Evolutionary conservation across 352 stramenopile species (phyloP).

Genomic region (Elongisporangium anandrum): DNA sequence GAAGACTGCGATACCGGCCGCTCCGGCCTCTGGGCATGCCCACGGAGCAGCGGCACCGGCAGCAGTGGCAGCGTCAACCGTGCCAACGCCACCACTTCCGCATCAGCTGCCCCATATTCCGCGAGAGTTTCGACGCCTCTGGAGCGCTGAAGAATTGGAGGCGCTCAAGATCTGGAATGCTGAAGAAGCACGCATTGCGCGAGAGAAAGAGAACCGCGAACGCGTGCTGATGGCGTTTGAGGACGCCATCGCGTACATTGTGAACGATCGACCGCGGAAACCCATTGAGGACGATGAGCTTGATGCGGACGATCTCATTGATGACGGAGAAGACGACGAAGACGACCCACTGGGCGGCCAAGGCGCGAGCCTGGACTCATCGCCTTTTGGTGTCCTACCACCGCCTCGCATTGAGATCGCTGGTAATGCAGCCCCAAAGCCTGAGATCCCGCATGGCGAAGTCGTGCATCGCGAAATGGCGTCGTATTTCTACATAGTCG

Average conservation of each 20-base stretch:
- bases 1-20: constrained; percentile 1
- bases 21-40: not conserved
- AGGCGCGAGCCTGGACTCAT: constrained; percentile 25
- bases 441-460: constrained; percentile 52
- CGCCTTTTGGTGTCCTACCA: constrained; percentile 48
- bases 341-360: constrained; percentile 6
- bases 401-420: constrained; percentile 49
- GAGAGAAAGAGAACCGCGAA: constrained; percentile 44
- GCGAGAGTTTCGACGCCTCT: constrained; percentile 64
- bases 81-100: constrained; percentile 4
- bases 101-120: constrained; percentile 23
- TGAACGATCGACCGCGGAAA: constrained; percentile 57
- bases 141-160: constrained; percentile 52
- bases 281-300: constrained; percentile 52
- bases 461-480: constrained; percentile 60
- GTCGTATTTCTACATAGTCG: constrained; percentile 65
- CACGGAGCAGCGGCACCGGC: not conserved
- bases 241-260: constrained; percentile 63
- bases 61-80: constrained; percentile 6
- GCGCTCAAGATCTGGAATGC: constrained; percentile 36
- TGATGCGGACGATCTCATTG: constrained; percentile 57
- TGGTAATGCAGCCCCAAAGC: constrained; percentile 49
- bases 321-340: constrained; percentile 69
- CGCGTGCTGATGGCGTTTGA: constrained; percentile 67
- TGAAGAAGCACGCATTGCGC: constrained; percentile 53